Percentiles rank a stretch among this genome's conserved stretches.
Conservation (phyloP, 2,329 filamentous ascomycete species). For the Aspergillus sp. region DNA sequence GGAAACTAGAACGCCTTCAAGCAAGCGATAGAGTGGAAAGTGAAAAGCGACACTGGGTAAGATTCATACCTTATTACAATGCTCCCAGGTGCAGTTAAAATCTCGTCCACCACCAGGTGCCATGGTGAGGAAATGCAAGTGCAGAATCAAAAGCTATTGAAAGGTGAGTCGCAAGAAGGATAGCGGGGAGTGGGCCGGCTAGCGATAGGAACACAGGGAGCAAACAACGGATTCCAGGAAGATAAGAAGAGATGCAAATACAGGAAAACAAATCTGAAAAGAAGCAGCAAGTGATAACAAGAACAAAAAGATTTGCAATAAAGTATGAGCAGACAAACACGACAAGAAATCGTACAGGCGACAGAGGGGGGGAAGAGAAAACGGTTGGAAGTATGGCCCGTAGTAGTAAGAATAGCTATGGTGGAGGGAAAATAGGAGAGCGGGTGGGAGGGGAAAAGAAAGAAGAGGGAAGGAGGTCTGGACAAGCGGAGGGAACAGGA, state of each 20-base stretch:
- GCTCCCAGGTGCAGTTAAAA: slow-evolving; percentile 47
- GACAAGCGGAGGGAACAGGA: slow-evolving; percentile 19
- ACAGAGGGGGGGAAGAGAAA: slow-evolving; percentile 9
- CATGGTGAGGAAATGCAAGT: slow-evolving; percentile 29
- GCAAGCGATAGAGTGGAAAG: neutral
- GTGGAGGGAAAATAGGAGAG: slow-evolving; percentile 10
- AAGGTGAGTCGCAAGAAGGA: slow-evolving; percentile 3
- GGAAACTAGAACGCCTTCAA: slow-evolving; percentile 3
- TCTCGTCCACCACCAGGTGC: slow-evolving; percentile 44
- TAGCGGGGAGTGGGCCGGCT: neutral
- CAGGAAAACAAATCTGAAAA: neutral
- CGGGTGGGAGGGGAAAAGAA: slow-evolving; percentile 11
- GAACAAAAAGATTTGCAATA: neutral
- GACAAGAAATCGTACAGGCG: slow-evolving; percentile 17
- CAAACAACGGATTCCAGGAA: neutral
- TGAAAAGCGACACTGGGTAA: neutral
- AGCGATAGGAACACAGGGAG: neutral
- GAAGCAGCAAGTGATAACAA: neutral
- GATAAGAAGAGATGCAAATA: neutral
- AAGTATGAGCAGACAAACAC: slow-evolving; percentile 8
- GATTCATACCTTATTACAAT: slow-evolving; percentile 45
- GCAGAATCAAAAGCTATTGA: neutral
- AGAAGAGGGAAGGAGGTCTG: slow-evolving; percentile 17
- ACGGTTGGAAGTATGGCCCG: slow-evolving; percentile 11
- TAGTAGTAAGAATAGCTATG: neutral